Conservation (phyloP, 345 rosid genomes). For the Odontarrhena argentea region DNA sequence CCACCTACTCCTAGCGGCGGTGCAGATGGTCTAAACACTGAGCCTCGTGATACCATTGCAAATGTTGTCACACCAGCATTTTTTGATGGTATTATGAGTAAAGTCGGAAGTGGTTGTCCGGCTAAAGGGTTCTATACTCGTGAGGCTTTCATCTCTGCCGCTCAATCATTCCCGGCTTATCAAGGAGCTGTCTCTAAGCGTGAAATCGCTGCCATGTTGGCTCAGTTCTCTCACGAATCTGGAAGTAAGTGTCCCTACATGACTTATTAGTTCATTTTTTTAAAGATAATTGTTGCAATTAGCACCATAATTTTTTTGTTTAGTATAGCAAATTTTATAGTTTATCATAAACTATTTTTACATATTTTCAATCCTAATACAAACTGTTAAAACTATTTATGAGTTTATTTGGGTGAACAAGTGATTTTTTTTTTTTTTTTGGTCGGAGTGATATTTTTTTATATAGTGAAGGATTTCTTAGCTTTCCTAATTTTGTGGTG, state of each 20-base stretch:
- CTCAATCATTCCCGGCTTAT: slow-evolving; percentile 33
- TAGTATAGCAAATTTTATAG: not conserved
- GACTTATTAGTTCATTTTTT: not conserved
- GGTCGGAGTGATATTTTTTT: too few relatives aligned
- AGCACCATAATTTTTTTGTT: not conserved
- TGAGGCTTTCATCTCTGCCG: slow-evolving; percentile 41
- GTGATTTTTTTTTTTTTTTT: not conserved
- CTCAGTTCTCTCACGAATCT: slow-evolving; percentile 54
- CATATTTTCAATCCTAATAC: not conserved
- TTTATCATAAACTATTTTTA: not conserved
- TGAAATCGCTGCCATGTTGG: slow-evolving; percentile 58
- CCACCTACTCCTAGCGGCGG: slow-evolving; percentile 36
- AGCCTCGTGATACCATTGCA: slow-evolving; percentile 39
- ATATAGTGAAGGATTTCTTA: not conserved
- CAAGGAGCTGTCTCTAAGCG: slow-evolving; percentile 51
- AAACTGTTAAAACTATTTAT: not conserved
- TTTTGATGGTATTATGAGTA: slow-evolving; percentile 47
- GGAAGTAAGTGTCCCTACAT: slow-evolving; percentile 50
- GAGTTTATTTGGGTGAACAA: not conserved
- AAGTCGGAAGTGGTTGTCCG: slow-evolving; percentile 43
- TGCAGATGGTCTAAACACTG: slow-evolving; percentile 28
- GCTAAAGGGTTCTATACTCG: slow-evolving; percentile 58
- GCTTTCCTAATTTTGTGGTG: not conserved
- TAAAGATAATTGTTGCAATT: not conserved
- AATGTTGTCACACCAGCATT: slow-evolving; percentile 48